phyloP scores from a whole-genome alignment of 371 early-diverging fungal species.

The Rhizopus sp. region DNA sequence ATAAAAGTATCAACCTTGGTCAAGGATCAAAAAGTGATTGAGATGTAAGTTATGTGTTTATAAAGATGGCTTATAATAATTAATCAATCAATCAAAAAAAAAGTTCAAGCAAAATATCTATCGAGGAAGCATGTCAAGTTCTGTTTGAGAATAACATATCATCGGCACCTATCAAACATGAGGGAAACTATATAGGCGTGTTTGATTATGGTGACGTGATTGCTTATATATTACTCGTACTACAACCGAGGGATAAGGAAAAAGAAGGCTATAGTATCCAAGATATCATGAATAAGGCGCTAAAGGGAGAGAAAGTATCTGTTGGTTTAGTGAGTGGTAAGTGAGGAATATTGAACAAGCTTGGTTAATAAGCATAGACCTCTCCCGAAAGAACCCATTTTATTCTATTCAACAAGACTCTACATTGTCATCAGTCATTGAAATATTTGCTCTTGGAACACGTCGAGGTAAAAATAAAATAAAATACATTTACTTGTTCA shows the following conservation, averaged over 20 bases:
- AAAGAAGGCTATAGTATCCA: conserved; percentile 36
- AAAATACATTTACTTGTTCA: background rate
- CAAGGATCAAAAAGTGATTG: conserved; percentile 54
- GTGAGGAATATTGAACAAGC: conserved; percentile 1
- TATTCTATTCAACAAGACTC: conserved; percentile 78
- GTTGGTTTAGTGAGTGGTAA: conserved; percentile 61
- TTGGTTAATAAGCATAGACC: conserved; percentile 41
- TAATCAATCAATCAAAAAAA: background rate
- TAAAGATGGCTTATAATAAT: background rate
- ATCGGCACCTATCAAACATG: conserved; percentile 65
- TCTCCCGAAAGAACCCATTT: conserved; percentile 84
- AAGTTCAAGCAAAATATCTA: conserved; percentile 41
- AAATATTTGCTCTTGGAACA: conserved; percentile 73
- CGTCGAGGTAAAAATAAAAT: conserved; percentile 60
- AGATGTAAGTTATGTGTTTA: conserved; percentile 43
- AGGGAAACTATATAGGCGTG: conserved; percentile 61
- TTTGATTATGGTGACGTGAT: conserved; percentile 80
- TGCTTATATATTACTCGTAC: conserved; percentile 36
- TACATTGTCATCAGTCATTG: conserved; percentile 69
- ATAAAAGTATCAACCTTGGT: conserved; percentile 50
- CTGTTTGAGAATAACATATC: conserved; percentile 52
- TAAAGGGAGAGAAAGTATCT: conserved; percentile 55
- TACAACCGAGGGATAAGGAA: conserved; percentile 22
- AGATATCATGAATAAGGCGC: conserved; percentile 52
- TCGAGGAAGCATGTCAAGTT: conserved; percentile 50